A percentile compares a stretch with the other conserved stretches of the same genome.
phyloP scores from a whole-genome alignment of 331 rosid genomes.

The Acacia pycnantha region DNA sequence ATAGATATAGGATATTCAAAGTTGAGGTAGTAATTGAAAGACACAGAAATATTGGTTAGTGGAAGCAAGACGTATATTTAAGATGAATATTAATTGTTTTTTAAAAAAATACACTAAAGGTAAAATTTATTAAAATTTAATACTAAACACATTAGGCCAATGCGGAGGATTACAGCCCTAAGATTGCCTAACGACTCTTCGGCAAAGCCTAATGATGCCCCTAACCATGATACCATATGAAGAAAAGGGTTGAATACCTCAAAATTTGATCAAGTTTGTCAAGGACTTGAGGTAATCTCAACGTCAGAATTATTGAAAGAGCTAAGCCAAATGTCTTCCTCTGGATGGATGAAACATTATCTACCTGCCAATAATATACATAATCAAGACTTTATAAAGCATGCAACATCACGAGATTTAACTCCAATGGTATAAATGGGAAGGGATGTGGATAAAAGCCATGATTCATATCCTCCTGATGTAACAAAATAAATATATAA shows the following conservation, averaged over 20 bases:
- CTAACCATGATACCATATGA: background rate
- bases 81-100: background rate
- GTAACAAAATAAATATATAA: background rate
- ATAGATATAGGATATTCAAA: constrained; percentile 22
- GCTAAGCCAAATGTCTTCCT: constrained; percentile 86
- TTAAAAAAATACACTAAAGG: background rate
- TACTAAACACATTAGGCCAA: background rate
- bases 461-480: background rate
- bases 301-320: constrained; percentile 78
- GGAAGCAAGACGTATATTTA: background rate
- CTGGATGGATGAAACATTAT: constrained; percentile 84
- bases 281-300: constrained; percentile 91
- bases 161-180: background rate
- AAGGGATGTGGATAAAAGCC: background rate
- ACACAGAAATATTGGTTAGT: background rate
- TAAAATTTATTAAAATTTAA: background rate
- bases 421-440: background rate
- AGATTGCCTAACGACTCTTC: background rate
- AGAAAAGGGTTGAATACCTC: constrained; percentile 52
- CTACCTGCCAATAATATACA: constrained; percentile 58
- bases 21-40: constrained; percentile 14
- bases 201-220: background rate
- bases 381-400: constrained; percentile 8
- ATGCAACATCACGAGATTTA: background rate
- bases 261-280: constrained; percentile 92